Evolutionary conservation across 1,284 basidiomycete genomes (phyloP), one percentile per base, ranked within the genome.

Genomic region (Ustilago sp.): DNA sequence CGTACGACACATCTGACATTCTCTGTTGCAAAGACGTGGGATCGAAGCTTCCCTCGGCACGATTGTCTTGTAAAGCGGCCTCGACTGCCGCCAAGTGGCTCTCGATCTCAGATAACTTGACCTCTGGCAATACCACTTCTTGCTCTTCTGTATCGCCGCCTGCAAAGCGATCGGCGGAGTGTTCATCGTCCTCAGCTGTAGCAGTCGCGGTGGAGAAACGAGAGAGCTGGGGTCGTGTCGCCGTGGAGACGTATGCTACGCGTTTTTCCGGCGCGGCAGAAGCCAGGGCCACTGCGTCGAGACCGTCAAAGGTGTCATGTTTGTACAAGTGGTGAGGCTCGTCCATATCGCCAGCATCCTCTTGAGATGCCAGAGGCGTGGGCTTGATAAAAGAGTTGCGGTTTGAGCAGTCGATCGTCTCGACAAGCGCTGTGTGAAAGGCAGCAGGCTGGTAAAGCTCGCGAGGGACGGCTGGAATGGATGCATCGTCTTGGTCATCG

Each of bases 41-140:
- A 28, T 73, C 70, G 67, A 77, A 77, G 43, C 70, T 77, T 35
- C 75, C 71, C 31, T 68, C 75, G 28, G 69, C 52, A 17, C 61
- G 61, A 32, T 77, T 69, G 64, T 69, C 63, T 41, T 73, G 70
- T 58, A 77, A 35, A 12, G 75, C 75, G 2, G 75, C 75, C 47
- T 77, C 75, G 2, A 77, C 75, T 2, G 67, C 75, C 19, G 66
- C 75, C 32, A 77, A 45, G 15, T 77, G 75, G 36, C 55, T 68
- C 32, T 77, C 75, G 47, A 77, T 77, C 58, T 73, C 71, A 2
- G 63, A 67, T 1, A 77, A 70, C 31, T 77, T 73, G 63, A 77
- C 69, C 38, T 77, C 74, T 28, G 66, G 74, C 43, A 73, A 11
- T 7, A 72, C 59, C 8, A 68, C 53, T 32, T 65, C 74, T 35